These are phyloP conservation scores for Cercospora sp. DNA, from an alignment of 2,329 filamentous ascomycete species.

Conservation along the genomic window DNA sequence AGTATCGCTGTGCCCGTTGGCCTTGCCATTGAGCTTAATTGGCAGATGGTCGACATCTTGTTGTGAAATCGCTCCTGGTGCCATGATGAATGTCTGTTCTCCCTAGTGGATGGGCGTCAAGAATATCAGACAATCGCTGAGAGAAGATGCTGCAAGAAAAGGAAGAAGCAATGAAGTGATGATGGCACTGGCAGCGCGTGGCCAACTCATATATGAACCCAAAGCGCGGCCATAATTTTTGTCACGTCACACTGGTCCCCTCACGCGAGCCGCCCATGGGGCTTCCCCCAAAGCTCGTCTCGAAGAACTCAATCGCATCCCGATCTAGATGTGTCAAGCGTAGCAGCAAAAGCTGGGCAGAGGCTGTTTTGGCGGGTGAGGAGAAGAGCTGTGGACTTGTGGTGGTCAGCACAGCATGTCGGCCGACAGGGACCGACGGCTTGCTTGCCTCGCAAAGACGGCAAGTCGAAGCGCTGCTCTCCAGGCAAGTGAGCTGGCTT, in stretches of 20 bases:
- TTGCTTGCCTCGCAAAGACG: constrained; percentile 14
- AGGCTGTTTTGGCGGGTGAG: constrained; percentile 1
- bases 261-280: constrained; percentile 11
- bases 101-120: neutral
- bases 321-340: constrained; percentile 13
- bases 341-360: constrained; percentile 7
- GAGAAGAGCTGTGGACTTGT: constrained; percentile 8
- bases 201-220: constrained; percentile 5
- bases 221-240: constrained; percentile 19
- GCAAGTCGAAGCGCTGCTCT: constrained; percentile 22
- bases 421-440: constrained; percentile 7
- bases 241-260: constrained; percentile 25
- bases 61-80: constrained; percentile 30
- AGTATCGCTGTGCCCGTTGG: constrained; percentile 21
- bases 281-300: constrained; percentile 11
- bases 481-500: neutral
- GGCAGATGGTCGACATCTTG: constrained; percentile 33
- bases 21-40: constrained; percentile 31
- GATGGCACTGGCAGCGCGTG: neutral
- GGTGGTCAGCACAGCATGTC: constrained; percentile 11
- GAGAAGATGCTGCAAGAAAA: constrained; percentile 3
- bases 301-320: constrained; percentile 24
- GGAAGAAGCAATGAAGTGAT: constrained; percentile 9
- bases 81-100: constrained; percentile 25
- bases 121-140: neutral